Evolutionary conservation across 495 filamentous ascomycete species (phyloP).

Genomic region (Penicillium antarcticum): DNA sequence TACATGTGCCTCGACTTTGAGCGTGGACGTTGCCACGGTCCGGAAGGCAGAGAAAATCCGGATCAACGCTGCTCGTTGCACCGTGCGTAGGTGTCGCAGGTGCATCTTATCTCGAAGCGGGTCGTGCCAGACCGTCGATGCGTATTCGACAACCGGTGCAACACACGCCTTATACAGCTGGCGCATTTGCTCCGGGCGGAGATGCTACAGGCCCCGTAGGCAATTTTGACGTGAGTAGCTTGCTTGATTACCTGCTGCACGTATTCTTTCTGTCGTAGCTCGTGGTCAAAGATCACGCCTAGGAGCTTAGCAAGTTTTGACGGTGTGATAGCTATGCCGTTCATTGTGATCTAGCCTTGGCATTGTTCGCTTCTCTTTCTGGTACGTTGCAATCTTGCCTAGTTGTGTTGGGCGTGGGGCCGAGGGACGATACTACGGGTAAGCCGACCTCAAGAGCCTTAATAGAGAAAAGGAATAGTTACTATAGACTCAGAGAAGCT

Average conservation of each 20-base stretch:
- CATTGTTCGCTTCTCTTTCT: constrained; percentile 6
- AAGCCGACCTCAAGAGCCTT: no score
- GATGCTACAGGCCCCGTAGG: no score
- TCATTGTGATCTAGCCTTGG: constrained; percentile 10
- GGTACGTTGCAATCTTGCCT: no score
- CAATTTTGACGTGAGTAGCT: no score
- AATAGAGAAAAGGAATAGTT: no score
- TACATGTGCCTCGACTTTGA: not conserved
- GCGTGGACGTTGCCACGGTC: not conserved
- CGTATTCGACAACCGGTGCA: constrained; percentile 11
- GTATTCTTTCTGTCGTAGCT: no score
- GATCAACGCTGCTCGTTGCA: not conserved
- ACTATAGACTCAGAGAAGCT: no score
- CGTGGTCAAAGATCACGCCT: constrained; percentile 12
- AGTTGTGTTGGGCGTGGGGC: no score
- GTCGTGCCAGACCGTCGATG: no score
- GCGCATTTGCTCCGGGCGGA: constrained; percentile 18
- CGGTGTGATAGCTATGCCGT: constrained; percentile 18
- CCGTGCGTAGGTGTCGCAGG: not conserved
- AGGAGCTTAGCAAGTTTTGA: constrained; percentile 16
- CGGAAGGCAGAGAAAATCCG: not conserved
- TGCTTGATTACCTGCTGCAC: no score
- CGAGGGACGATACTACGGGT: no score
- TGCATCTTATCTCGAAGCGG: constrained; percentile 9
- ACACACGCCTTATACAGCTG: constrained; percentile 23